Evolutionary conservation across 306 rosid genomes (phyloP), one percentile per base, ranked within the genome.

Genomic region (Cajanus cajan): DNA sequence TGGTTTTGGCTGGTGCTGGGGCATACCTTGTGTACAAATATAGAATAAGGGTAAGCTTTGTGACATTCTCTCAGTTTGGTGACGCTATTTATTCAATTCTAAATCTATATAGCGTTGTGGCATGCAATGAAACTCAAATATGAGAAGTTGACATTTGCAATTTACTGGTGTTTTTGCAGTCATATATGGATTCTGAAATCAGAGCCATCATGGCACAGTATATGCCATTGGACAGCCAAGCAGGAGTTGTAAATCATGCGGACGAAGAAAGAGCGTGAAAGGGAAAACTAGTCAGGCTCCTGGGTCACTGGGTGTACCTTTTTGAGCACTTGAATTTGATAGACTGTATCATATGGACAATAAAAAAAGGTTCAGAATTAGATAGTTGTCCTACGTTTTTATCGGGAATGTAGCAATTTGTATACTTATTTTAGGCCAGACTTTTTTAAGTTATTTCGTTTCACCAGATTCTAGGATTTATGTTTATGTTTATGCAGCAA

Each of bases 191-290:
- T 82, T 95, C 98, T 36, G 98, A 95, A 84, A 92, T 95, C 84
- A 88, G 98, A 81, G 98, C 98, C 41, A 94, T 94, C 80, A 95
- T 95, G 98, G 98, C 98, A 78, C 98, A 95, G 81, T 95, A 95
- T 77, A 95, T 95, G 98, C 98, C 98, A 50, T 87, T 95, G 78
- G 98, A 95, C 90, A 92, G 98, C 89, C 98, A 95, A 85, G 88
- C 69, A 14, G 98, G 85, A 81, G 88, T 90, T 71, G 91, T 92
- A 22, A 92, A 90, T 80, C 93, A 92, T 31, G 90, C 82, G 50
- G 75, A 74, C 8, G 93, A 87, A 0, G 94, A 86, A 59, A 93
- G 85, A 54, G 87, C 93, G 2, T 92, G 87, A 89, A 82, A 71
- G 28, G 64, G 44, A 58, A 24, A 54, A 79, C 9, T 36, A 33